A percentile compares a stretch with the other conserved stretches of the same genome.
phyloP scores from a whole-genome alignment of 2,329 filamentous ascomycete genomes.

The Monosporascus ibericus region DNA sequence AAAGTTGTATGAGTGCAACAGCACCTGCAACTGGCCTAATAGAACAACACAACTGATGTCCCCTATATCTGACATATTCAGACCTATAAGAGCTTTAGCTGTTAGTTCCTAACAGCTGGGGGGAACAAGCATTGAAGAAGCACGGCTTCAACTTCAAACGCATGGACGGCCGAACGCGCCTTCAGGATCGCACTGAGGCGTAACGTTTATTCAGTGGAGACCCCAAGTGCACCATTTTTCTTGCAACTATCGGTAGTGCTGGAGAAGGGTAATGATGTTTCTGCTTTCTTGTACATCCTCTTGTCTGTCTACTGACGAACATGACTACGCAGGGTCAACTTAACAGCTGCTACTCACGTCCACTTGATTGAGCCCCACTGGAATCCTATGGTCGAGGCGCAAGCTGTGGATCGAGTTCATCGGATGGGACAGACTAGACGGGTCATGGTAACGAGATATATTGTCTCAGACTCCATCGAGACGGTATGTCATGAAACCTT shows the following conservation, averaged over 20 bases:
- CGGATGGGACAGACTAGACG: slow-evolving; percentile 23
- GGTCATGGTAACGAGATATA: slow-evolving; percentile 23
- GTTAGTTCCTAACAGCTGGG: too few relatives aligned
- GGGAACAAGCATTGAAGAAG: slow-evolving; percentile 5
- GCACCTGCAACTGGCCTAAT: too few relatives aligned
- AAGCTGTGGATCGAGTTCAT: slow-evolving; percentile 27
- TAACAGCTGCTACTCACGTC: slow-evolving; percentile 21
- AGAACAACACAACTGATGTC: too few relatives aligned
- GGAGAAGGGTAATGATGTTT: slow-evolving; percentile 22
- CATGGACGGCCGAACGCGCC: slow-evolving; percentile 20
- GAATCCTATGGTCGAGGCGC: slow-evolving; percentile 28
- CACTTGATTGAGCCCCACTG: slow-evolving; percentile 29
- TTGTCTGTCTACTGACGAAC: background rate
- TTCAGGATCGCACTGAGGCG: slow-evolving; percentile 4
- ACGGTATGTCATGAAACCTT: background rate
- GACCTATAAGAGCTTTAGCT: too few relatives aligned
- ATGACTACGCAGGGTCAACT: slow-evolving; percentile 13
- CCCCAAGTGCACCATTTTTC: slow-evolving; percentile 18
- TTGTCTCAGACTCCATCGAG: slow-evolving; percentile 17
- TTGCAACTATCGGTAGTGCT: slow-evolving; percentile 24
- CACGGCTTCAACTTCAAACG: slow-evolving; percentile 10
- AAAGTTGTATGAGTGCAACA: too few relatives aligned
- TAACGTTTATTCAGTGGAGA: slow-evolving; percentile 13
- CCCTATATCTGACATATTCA: too few relatives aligned
- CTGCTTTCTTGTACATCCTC: background rate